phyloP scores from a whole-genome alignment of 257 asterid genomes.

The Solanum pennellii region DNA sequence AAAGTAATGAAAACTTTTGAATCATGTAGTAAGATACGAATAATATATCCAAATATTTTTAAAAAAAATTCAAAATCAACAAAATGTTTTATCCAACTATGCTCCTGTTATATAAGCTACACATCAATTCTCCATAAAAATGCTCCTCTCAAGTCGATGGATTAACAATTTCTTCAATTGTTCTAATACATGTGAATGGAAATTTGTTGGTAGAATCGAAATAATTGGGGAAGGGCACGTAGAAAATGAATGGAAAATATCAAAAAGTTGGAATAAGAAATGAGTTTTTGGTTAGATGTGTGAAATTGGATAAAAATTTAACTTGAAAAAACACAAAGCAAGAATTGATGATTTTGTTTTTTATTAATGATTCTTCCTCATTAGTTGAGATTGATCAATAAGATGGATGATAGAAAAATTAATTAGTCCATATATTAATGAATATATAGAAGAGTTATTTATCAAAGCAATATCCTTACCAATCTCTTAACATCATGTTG shows the following conservation, averaged over 20 bases:
- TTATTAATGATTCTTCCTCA: too few relatives aligned
- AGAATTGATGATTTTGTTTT: too few relatives aligned
- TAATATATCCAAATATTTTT: too few relatives aligned
- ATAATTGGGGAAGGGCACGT: neutral
- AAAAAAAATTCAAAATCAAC: neutral
- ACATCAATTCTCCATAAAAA: neutral
- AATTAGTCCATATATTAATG: too few relatives aligned
- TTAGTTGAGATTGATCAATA: too few relatives aligned
- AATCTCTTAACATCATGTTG: neutral
- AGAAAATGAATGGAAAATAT: neutral
- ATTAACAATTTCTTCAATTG: neutral
- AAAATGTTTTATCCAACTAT: neutral
- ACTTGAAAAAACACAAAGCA: too few relatives aligned
- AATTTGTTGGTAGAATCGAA: neutral
- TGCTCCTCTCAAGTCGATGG: too few relatives aligned
- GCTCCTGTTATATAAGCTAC: neutral
- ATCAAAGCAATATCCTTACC: neutral
- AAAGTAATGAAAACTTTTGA: neutral
- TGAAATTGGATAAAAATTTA: neutral
- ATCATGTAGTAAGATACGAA: neutral
- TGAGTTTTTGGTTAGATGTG: neutral
- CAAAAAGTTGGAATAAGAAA: neutral
- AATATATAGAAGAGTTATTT: too few relatives aligned
- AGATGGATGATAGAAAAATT: too few relatives aligned
- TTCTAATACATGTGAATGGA: neutral